Evolutionary conservation across 1,284 basidiomycete genomes (phyloP), one percentile per base, ranked within the genome.

Genomic region (Rhizoctonia solani): DNA sequence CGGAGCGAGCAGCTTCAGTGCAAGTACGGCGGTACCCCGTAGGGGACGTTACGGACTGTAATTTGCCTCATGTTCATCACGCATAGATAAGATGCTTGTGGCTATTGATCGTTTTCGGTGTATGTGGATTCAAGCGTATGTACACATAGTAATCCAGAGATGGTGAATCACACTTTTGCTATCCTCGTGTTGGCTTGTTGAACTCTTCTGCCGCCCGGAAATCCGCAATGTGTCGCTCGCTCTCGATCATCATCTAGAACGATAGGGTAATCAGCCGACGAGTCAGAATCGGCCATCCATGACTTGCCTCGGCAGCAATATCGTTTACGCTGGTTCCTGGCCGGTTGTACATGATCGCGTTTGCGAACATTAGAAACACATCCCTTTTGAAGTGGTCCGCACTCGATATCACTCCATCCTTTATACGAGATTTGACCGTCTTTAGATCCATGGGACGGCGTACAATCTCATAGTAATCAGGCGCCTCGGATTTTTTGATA

Each of bases 331-430:
- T 90, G 23, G 88, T 89, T 3, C 86, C 87, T 1, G 89, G 89
- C 46, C 87, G 82, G 72, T 98, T 98, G 76, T 93, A 98, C 89
- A 97, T 93, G 83, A 95, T 89, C 13, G 95, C 93, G 74, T 98
- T 98, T 37, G 93, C 92, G 76, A 96, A 95, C 88, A 98, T 93
- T 68, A 97, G 80, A 74, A 87, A 89, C 5, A 96, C 86, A 73
- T 97, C 95, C 69, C 93, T 82, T 76, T 94, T 90, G 74, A 91
- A 95, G 75, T 97, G 93, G 42, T 88, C 82, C 1, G 91, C 90
- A 70, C 85, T 92, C 3, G 83, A 79, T 53, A 96, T 92, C 1
- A 84, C 73, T 0, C 93, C 93, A 73, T 94, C 91, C 74, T 90
- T 90, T 71, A 97, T 87, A 69, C 84, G 84, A 16, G 81, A 81